A percentile compares a stretch with the other conserved stretches of the same genome.
These are phyloP conservation scores for Spinellus fusiger DNA, from an alignment of 192 early-diverging fungal species.

Conservation along the genomic window DNA sequence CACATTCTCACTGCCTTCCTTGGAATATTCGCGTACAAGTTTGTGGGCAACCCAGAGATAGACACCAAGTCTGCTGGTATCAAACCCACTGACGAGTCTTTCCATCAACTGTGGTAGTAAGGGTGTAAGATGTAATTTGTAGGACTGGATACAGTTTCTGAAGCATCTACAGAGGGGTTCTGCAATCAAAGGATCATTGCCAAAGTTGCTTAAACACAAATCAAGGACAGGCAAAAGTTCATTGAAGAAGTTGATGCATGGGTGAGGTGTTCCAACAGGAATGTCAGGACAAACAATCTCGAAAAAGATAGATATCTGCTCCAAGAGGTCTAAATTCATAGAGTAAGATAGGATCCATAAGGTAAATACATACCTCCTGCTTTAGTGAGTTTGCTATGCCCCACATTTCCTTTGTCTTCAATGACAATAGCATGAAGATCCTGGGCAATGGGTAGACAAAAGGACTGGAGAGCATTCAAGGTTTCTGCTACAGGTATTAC, in stretches of 20 bases:
- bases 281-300: slow-evolving; percentile 47
- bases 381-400: slow-evolving; percentile 31
- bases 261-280: slow-evolving; percentile 45
- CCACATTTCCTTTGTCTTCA: slow-evolving; percentile 28
- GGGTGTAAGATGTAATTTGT: slow-evolving; percentile 46
- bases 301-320: slow-evolving; percentile 59
- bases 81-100: slow-evolving; percentile 59
- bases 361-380: slow-evolving; percentile 2
- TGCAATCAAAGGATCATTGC: slow-evolving; percentile 37
- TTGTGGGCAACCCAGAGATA: slow-evolving; percentile 80
- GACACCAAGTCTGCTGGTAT: slow-evolving; percentile 53
- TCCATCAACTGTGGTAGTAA: slow-evolving; percentile 55
- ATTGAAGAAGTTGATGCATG: slow-evolving; percentile 57
- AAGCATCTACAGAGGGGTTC: slow-evolving; percentile 52
- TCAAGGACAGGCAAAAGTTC: slow-evolving; percentile 74
- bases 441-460: slow-evolving; percentile 69
- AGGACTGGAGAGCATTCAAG: slow-evolving; percentile 59
- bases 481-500: slow-evolving; percentile 62
- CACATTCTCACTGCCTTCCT: slow-evolving; percentile 41
- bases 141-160: slow-evolving; percentile 51
- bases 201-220: slow-evolving; percentile 45
- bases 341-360: not conserved
- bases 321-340: slow-evolving; percentile 33
- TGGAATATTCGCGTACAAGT: slow-evolving; percentile 58
- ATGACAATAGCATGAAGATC: slow-evolving; percentile 55